Evolutionary conservation across 139 green algal species (phyloP), one percentile per base, ranked within the genome.

Genomic region (Monoraphidium neglectum): DNA sequence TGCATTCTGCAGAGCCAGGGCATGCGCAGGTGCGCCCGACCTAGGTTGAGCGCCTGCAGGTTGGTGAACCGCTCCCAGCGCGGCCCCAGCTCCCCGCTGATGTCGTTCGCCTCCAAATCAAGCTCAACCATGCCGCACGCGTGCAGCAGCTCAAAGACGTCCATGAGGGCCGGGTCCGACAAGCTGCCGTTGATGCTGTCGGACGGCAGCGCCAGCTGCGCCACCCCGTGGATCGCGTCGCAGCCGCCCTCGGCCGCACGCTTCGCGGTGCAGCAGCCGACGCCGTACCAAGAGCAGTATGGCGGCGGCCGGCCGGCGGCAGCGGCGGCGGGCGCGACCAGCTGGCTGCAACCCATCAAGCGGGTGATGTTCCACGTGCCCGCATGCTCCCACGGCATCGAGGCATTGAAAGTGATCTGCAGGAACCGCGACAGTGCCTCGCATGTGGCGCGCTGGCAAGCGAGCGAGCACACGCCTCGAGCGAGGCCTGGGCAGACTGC

Each of bases 221-320:
- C 36, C 13, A 80, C 75, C 3, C 32, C 28, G 28, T 69, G 13
- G 1, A 80, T 30, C 6, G 10, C 15, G 30, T 13, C 64, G 75
- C 65, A 75, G 23, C 62, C 30, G 53, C 53, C 15, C 49, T 51
- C n/a, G 28, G 64, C 65, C 13, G 65, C 10, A 0, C 6, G 15
- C 2, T 30, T 36, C 2, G 49, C 0, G 6, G 26, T 15, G 63
- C 75, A 80, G 75, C 75, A 80, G n/a, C 37, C 47, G 54, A 80
- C 30, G 54, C 75, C 75, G 54, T 53, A 51, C 65, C 75, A 75
- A n/a, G 28, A 37, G 66, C 75, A 80, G 56, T 80, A 80, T 37
- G 51, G 37, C 24, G 75, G 56, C 26, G 12, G 75, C 1, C n/a
- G n/a, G n/a, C n/a, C n/a, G n/a, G n/a, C n/a, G n/a, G 30, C 47